Percentiles rank a stretch among this genome's conserved stretches.
These are phyloP conservation scores for Antarctomyces pellizariae DNA, from an alignment of 495 filamentous ascomycete species.

Conservation along the genomic window DNA sequence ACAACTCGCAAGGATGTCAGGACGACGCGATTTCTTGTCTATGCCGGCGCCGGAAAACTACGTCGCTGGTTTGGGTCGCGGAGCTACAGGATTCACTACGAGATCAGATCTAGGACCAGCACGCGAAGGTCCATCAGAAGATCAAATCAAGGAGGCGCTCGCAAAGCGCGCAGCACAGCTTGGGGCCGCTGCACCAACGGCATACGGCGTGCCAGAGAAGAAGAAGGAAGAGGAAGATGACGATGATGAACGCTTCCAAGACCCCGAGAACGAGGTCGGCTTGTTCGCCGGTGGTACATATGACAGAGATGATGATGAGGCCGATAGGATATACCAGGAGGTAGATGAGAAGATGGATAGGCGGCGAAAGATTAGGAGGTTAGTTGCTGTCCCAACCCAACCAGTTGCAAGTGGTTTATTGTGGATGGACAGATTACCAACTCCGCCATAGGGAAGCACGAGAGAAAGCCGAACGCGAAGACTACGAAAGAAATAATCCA, in stretches of 20 bases:
- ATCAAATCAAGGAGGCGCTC: conserved; percentile 93
- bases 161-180: conserved; percentile 74
- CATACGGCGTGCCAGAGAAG: conserved; percentile 56
- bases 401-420: conserved; percentile 43
- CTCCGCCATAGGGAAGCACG: conserved; percentile 79
- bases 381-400: conserved; percentile 24
- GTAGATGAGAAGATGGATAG: conserved; percentile 94
- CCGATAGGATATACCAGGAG: conserved; percentile 80
- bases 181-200: conserved; percentile 55
- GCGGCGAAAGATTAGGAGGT: conserved; percentile 73
- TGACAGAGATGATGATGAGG: conserved; percentile 92
- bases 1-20: conserved; percentile 46
- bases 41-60: conserved; percentile 94
- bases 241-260: conserved; percentile 73
- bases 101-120: conserved; percentile 91
- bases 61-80: conserved; percentile 90
- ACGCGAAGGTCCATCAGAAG: conserved; percentile 86
- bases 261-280: conserved; percentile 92
- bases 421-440: conserved; percentile 74
- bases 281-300: conserved; percentile 85
- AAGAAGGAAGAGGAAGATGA: conserved; percentile 57
- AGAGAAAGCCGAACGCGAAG: conserved; percentile 70
- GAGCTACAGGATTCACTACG: conserved; percentile 94
- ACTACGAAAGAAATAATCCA: conserved; percentile 89
- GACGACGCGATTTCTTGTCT: conserved; percentile 74